A percentile compares a stretch with the other conserved stretches of the same genome.
Evolutionary conservation across 768 basidiomycete species (phyloP).

Genomic region (Holtermannia corniformis): DNA sequence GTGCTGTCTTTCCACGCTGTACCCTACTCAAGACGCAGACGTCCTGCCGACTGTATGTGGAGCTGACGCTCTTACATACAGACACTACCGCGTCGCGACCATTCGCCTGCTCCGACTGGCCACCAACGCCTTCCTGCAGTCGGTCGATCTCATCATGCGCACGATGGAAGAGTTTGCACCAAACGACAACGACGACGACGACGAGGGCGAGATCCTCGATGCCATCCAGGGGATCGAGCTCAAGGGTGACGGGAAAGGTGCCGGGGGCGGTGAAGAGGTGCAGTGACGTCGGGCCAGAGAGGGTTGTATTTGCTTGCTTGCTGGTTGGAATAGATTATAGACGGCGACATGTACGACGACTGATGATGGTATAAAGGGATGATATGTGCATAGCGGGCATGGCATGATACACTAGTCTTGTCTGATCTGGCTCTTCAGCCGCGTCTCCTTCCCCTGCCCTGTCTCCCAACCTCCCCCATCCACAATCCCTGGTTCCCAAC

Average conservation of each 20-base stretch:
- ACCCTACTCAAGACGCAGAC: too few species aligned
- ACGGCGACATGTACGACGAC: too few species aligned
- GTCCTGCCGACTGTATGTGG: not conserved
- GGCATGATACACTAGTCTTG: too few species aligned
- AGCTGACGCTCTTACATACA: slow-evolving; percentile 53
- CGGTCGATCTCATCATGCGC: slow-evolving; percentile 71
- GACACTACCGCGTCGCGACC: slow-evolving; percentile 54
- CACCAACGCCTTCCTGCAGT: slow-evolving; percentile 79
- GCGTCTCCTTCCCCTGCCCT: too few species aligned
- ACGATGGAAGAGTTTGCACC: slow-evolving; percentile 73
- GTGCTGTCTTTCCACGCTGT: not conserved
- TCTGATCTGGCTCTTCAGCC: too few species aligned
- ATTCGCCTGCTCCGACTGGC: slow-evolving; percentile 75
- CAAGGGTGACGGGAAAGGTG: slow-evolving; percentile 29
- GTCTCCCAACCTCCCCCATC: too few species aligned
- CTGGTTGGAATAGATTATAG: too few species aligned
- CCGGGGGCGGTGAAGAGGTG: slow-evolving; percentile 32
- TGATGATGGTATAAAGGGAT: too few species aligned
- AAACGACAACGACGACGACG: slow-evolving; percentile 45
- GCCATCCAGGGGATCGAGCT: slow-evolving; percentile 25
- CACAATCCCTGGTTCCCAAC: too few species aligned
- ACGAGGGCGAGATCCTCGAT: slow-evolving; percentile 11
- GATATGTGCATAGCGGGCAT: too few species aligned
- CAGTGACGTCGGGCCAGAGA: not conserved
- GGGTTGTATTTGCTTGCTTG: too few species aligned